Conservation (phyloP, 371 early-diverging fungal genomes). For the Entomophthora muscae region DNA sequence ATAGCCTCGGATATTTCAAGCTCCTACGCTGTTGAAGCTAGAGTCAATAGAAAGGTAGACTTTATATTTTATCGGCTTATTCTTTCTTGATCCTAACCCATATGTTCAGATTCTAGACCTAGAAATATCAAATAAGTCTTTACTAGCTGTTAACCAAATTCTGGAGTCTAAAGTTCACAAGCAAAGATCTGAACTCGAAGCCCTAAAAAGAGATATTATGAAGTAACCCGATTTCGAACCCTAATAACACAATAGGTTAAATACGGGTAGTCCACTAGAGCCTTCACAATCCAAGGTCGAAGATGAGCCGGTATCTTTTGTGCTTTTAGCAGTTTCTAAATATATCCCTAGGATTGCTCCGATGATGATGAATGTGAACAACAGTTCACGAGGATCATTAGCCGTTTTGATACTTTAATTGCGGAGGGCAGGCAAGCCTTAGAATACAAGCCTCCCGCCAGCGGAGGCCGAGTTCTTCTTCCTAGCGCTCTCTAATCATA, state of each 20-base stretch:
- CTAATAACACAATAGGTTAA: not conserved
- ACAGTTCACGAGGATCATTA: not conserved
- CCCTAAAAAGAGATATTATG: not conserved
- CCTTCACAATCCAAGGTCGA: not conserved
- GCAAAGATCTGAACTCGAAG: not conserved
- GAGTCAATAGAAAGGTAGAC: constrained; percentile 9
- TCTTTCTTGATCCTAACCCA: not conserved
- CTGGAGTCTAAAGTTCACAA: constrained; percentile 6
- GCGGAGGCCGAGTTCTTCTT: constrained; percentile 2
- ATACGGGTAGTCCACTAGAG: not conserved
- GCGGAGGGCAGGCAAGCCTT: not conserved
- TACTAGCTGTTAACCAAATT: not conserved
- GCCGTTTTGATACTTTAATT: not conserved
- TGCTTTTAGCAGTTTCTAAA: not conserved
- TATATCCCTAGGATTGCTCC: not conserved
- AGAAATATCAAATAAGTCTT: constrained; percentile 6
- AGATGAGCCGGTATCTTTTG: not conserved
- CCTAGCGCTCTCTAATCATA: not conserved
- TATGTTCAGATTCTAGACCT: constrained; percentile 1
- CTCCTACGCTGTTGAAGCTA: constrained; percentile 1
- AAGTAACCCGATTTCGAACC: not conserved
- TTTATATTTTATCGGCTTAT: too few relatives aligned
- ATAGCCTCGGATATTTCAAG: not conserved
- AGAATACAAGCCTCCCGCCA: not conserved
- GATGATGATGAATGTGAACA: not conserved